These are phyloP conservation scores for Sporobolomyces pararoseus DNA, from an alignment of 768 basidiomycete genomes.

Conservation along the genomic window DNA sequence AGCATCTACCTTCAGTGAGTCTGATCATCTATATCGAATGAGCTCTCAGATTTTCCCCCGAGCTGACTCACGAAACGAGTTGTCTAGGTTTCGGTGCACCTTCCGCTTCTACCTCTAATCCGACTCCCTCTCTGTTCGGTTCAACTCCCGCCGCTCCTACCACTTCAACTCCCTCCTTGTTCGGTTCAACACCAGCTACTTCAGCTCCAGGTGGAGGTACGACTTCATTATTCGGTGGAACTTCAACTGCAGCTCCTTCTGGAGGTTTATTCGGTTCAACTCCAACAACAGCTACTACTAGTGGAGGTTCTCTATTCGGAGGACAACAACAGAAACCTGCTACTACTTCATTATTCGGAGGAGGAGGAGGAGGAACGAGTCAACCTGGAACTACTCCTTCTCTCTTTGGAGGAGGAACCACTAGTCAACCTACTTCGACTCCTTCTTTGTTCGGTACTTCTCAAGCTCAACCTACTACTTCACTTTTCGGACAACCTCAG, in stretches of 20 bases:
- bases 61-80: background rate
- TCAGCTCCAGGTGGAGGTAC: background rate
- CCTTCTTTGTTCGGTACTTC: slow-evolving; percentile 47
- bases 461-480: background rate
- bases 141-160: background rate
- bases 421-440: slow-evolving; percentile 36
- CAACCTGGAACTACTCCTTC: background rate
- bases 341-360: slow-evolving; percentile 18
- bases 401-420: slow-evolving; percentile 1
- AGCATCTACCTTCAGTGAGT: slow-evolving; percentile 22
- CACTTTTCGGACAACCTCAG: slow-evolving; percentile 27
- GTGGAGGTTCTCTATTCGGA: slow-evolving; percentile 11
- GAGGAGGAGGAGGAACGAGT: background rate
- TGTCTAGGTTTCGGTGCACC: slow-evolving; percentile 22
- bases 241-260: slow-evolving; percentile 17
- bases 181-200: slow-evolving; percentile 5
- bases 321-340: too few species aligned
- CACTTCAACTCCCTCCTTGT: slow-evolving; percentile 11
- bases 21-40: background rate
- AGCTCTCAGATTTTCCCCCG: background rate
- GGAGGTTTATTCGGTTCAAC: slow-evolving; percentile 38
- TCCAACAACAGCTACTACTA: slow-evolving; percentile 26
- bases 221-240: slow-evolving; percentile 18
- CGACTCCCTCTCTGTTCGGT: slow-evolving; percentile 15
- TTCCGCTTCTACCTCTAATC: too few species aligned